Percentiles rank a stretch among this genome's conserved stretches.
These are phyloP conservation scores for Incumbomyces lentus DNA, from an alignment of 2,329 filamentous ascomycete genomes.

Conservation along the genomic window DNA sequence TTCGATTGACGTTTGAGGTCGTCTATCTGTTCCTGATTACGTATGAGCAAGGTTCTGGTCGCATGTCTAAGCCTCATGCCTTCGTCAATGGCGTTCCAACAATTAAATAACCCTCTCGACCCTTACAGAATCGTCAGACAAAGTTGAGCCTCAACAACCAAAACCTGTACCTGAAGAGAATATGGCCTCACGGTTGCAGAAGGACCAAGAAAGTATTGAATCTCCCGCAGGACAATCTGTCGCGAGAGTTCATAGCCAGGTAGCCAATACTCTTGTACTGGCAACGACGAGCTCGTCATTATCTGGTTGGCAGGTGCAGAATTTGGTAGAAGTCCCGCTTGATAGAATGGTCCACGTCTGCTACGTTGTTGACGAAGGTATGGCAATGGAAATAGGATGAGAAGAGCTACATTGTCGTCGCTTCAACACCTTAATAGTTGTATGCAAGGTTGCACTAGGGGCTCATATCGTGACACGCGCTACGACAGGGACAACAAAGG, in stretches of 20 bases:
- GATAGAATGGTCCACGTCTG: too few relatives aligned
- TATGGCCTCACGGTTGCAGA: slow-evolving; percentile 37
- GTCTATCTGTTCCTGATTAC: slow-evolving; percentile 37
- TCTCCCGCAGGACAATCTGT: slow-evolving; percentile 38
- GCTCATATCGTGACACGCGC: too few relatives aligned
- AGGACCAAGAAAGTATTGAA: slow-evolving; percentile 40
- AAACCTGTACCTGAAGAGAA: slow-evolving; percentile 33
- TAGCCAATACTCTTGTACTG: slow-evolving; percentile 36
- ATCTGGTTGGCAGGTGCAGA: too few relatives aligned
- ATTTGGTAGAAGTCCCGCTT: too few relatives aligned
- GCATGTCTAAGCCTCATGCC: slow-evolving; percentile 23
- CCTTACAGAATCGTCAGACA: slow-evolving; percentile 24
- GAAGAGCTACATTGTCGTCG: too few relatives aligned
- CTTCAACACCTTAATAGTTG: too few relatives aligned
- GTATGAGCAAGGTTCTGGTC: slow-evolving; percentile 8
- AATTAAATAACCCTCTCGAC: slow-evolving; percentile 40
- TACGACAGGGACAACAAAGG: too few relatives aligned
- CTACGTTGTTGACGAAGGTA: too few relatives aligned
- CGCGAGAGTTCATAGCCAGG: slow-evolving; percentile 40
- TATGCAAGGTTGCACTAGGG: too few relatives aligned
- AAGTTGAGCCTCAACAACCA: neutral
- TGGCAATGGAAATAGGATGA: too few relatives aligned
- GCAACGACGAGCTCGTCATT: slow-evolving; percentile 12
- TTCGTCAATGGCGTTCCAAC: slow-evolving; percentile 36
- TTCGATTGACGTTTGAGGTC: slow-evolving; percentile 37